Conservation (phyloP, 169 alveolate genomes). For the Miamiensis avidus region DNA sequence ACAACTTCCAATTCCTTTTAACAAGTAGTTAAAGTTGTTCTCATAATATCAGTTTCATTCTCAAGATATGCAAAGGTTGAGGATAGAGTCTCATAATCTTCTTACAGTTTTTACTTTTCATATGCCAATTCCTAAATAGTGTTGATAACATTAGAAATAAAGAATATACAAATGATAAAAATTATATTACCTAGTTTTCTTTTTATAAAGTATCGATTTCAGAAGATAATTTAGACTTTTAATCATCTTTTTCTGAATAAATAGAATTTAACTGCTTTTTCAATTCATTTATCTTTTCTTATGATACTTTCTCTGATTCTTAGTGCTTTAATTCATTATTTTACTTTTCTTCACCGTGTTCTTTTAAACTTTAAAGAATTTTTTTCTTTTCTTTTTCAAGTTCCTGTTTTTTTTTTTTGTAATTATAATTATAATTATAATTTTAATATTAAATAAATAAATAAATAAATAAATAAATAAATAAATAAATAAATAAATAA, state of each 20-base stretch:
- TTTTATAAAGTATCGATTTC: background rate
- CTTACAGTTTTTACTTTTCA: background rate
- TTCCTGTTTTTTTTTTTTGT: background rate
- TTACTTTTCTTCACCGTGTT: background rate
- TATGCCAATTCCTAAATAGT: background rate
- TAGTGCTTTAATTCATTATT: no score
- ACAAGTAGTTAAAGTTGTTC: no score
- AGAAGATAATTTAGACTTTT: background rate
- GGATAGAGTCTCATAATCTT: background rate
- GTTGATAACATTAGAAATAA: no score
- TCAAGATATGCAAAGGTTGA: background rate
- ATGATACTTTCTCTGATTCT: background rate
- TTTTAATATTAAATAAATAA: no score
- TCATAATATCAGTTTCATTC: background rate
- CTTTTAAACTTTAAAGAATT: background rate
- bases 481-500: no score
- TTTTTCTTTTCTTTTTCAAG: background rate
- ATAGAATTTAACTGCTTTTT: background rate
- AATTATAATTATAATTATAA: no score
- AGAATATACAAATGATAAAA: no score
- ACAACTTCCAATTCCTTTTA: no score
- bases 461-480: no score
- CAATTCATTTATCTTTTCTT: background rate
- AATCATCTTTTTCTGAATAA: background rate
- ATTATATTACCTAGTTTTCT: no score